phyloP scores from a whole-genome alignment of 2,329 filamentous ascomycete species.

The Endoconidiophora polonica region DNA sequence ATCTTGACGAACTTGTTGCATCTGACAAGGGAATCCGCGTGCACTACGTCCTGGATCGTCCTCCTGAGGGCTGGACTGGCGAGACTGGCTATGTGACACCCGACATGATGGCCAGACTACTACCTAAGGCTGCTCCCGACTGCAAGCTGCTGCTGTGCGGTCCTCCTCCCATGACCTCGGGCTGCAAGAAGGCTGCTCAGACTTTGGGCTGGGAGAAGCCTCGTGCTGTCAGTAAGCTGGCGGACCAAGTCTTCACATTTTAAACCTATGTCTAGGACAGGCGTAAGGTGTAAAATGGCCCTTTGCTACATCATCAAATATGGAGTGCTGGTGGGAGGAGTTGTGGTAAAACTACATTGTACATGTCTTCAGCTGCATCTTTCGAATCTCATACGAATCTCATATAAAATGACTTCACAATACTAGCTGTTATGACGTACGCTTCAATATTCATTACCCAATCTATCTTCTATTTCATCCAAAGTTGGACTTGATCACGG shows the following conservation, averaged over 20 bases:
- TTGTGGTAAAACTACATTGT: neutral
- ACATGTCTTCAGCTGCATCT: neutral
- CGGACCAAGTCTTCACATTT: constrained; percentile 97
- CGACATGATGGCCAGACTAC: constrained; percentile 79
- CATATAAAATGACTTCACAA: no score
- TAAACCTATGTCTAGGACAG: constrained; percentile 16
- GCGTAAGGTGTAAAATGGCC: neutral
- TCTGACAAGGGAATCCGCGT: constrained; percentile 72
- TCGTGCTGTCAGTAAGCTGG: constrained; percentile 86
- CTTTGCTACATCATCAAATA: neutral
- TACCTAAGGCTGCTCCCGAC: constrained; percentile 69
- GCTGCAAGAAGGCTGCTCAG: constrained; percentile 92
- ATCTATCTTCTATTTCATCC: no score
- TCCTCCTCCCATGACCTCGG: constrained; percentile 89
- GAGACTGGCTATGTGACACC: constrained; percentile 88
- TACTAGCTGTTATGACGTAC: no score
- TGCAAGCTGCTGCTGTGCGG: constrained; percentile 92
- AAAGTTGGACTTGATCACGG: no score
- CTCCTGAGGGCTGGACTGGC: constrained; percentile 78
- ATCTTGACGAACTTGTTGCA: constrained; percentile 62
- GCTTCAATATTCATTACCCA: no score
- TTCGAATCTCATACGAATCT: no score
- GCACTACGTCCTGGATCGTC: constrained; percentile 93
- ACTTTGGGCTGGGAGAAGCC: constrained; percentile 83
- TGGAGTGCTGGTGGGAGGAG: neutral